Evolutionary conservation across 2,329 filamentous ascomycete species (phyloP), one percentile per base, ranked within the genome.

Genomic region (Microthyrium microscopicum): DNA sequence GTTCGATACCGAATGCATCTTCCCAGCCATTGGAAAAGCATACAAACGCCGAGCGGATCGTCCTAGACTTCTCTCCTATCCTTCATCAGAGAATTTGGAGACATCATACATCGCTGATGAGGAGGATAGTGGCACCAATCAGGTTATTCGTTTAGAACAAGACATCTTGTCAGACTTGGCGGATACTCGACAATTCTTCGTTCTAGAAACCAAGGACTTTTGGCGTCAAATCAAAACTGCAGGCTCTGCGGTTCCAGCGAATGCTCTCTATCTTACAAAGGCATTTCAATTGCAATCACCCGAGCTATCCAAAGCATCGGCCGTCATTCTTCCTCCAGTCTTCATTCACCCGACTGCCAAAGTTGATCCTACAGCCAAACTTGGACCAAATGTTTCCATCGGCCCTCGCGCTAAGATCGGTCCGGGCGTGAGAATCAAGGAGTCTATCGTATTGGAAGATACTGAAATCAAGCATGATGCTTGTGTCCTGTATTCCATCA

Each of bases 171-270:
- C 84, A 33, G 87, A 95, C 50, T 74, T 95, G 49, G 87, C 89
- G 40, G 89, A 95, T 59, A 93, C 73, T 70, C 89, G 92, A 61
- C 82, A 89, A 56, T 98, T 98, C 66, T 95, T 84, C 59, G 89
- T 95, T 20, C 80, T 93, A 56, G 89, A 98, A 64, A 95, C 87
- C 44, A 92, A 91, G 63, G 89, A 95, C 56, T 98, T 98, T 59
- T 98, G 89, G 89, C 83, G 89, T 47, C 89, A 98, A 66, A 95
- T 98, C 70, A 98, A 98, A 71, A 94, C 89, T 2, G 89, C 89
- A 39, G 89, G 89, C 39, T 95, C 87, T 5, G 89, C 89, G 31
- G 84, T 98, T 19, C 89, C 89, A 12, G 89, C 89, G 41, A 95
- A 95, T 51, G 89, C 89, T 11, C 70, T 98, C 21, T 98, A 98